These are phyloP conservation scores for Eucalyptus victrix DNA, from an alignment of 345 rosid species.

Conservation along the genomic window DNA sequence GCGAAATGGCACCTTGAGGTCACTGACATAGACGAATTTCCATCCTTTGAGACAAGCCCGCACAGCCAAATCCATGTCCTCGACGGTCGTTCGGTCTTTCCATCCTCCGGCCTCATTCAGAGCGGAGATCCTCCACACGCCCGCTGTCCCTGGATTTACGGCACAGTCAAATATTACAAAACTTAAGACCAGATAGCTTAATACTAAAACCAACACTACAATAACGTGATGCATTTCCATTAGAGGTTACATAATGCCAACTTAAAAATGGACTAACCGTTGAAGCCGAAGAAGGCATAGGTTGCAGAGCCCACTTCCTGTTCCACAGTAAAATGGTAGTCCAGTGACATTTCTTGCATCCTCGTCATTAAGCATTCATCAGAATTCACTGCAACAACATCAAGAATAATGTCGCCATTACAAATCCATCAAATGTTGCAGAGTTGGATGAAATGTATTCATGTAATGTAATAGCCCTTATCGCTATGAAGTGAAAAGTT, in stretches of 20 bases:
- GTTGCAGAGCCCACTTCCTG: slow-evolving; percentile 68
- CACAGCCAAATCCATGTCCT: slow-evolving; percentile 93
- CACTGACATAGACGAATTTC: slow-evolving; percentile 57
- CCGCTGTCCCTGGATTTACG: slow-evolving; percentile 62
- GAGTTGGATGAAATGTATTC: background rate
- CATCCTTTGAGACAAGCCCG: slow-evolving; percentile 78
- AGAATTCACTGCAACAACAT: slow-evolving; percentile 35
- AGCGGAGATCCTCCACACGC: slow-evolving; percentile 84
- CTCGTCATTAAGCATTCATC: slow-evolving; percentile 66
- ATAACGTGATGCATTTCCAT: background rate
- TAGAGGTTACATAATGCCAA: background rate
- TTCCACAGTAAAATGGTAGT: slow-evolving; percentile 19
- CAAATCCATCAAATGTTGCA: background rate
- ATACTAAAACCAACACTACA: background rate
- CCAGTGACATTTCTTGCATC: slow-evolving; percentile 74
- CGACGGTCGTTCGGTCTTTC: slow-evolving; percentile 89
- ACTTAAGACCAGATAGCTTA: background rate
- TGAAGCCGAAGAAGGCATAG: slow-evolving; percentile 67
- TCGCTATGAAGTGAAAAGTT: background rate
- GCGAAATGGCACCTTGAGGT: slow-evolving; percentile 23
- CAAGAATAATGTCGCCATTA: background rate
- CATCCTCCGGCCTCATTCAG: slow-evolving; percentile 80
- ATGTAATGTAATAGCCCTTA: background rate
- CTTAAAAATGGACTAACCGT: slow-evolving; percentile 12
- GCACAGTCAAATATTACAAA: background rate